These are phyloP conservation scores for Coemansia sp. DNA, from an alignment of 192 early-diverging fungal species.

Conservation along the genomic window DNA sequence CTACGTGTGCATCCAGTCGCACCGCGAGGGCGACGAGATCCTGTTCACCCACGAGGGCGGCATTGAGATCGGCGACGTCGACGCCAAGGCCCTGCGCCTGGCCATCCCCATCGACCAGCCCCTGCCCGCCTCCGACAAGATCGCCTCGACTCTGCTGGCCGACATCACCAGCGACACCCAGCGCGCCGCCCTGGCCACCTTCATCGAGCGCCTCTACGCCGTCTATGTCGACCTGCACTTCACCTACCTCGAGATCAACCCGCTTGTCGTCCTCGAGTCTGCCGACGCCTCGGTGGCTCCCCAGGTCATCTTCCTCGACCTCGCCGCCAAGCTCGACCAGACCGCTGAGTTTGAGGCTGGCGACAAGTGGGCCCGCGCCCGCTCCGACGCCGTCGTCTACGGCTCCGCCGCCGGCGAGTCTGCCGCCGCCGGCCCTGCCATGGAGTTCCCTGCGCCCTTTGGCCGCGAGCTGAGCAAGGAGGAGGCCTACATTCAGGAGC, in stretches of 20 bases:
- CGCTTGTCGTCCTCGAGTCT: conserved; percentile 86
- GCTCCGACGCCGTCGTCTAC: conserved; percentile 55
- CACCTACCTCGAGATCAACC: conserved; percentile 99
- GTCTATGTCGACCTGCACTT: conserved; percentile 97
- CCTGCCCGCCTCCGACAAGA: conserved; percentile 65
- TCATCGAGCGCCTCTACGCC: conserved; percentile 88
- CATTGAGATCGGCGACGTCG: conserved; percentile 97
- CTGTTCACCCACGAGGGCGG: conserved; percentile 99
- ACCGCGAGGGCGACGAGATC: conserved; percentile 93
- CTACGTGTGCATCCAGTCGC: conserved; percentile 95
- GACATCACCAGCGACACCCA: conserved; percentile 60
- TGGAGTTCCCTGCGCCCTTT: conserved; percentile 98
- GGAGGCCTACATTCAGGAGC: conserved; percentile 96
- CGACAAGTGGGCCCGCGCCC: conserved; percentile 92
- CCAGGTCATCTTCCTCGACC: conserved; percentile 88
- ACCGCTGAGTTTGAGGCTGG: conserved; percentile 96
- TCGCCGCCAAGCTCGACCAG: conserved; percentile 98
- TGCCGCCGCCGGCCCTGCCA: conserved; percentile 65
- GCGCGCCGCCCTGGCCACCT: conserved; percentile 79
- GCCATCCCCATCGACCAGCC: conserved; percentile 74
- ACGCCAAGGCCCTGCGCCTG: conserved; percentile 90
- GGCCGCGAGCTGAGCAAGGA: conserved; percentile 94
- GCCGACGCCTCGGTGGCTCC: conserved; percentile 51
- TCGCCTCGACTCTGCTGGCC: conserved; percentile 64
- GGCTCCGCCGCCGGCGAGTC: conserved; percentile 42